Evolutionary conservation across 1,284 basidiomycete genomes (phyloP).

Genomic region (Neolentinus lepideus): DNA sequence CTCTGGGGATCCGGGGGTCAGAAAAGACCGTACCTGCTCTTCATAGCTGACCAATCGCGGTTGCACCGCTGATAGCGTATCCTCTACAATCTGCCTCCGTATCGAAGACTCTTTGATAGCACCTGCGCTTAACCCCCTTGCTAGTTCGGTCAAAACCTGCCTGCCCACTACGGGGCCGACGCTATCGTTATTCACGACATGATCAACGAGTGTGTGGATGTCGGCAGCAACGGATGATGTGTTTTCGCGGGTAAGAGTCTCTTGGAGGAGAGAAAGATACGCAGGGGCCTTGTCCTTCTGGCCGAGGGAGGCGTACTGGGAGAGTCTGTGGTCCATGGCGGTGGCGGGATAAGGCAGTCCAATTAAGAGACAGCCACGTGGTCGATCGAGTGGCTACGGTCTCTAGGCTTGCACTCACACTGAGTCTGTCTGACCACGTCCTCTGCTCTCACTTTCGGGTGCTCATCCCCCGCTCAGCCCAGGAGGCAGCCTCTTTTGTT

Average conservation of each 20-base stretch:
- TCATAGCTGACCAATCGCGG: constrained; percentile 84
- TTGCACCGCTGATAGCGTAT: constrained; percentile 66
- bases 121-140: constrained; percentile 53
- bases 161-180: constrained; percentile 80
- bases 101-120: constrained; percentile 47
- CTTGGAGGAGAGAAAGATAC: constrained; percentile 54
- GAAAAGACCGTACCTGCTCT: constrained; percentile 71
- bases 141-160: constrained; percentile 79
- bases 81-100: constrained; percentile 65
- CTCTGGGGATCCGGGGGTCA: constrained; percentile 5
- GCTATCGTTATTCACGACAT: constrained; percentile 71
- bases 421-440: neutral
- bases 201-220: constrained; percentile 63
- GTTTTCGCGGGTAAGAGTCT: constrained; percentile 46
- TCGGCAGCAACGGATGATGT: constrained; percentile 38
- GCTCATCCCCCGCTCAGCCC: neutral
- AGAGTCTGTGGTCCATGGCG: constrained; percentile 58
- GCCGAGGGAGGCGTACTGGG: constrained; percentile 51
- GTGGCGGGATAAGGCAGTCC: constrained; percentile 1
- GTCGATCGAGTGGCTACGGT: neutral
- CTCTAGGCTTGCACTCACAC: neutral
- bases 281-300: constrained; percentile 83
- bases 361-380: neutral
- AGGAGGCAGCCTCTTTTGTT: neutral
- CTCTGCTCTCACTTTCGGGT: neutral